Evolutionary conservation across 73 alveolate genomes (phyloP).

Genomic region (Tetrahymena malaccensis): DNA sequence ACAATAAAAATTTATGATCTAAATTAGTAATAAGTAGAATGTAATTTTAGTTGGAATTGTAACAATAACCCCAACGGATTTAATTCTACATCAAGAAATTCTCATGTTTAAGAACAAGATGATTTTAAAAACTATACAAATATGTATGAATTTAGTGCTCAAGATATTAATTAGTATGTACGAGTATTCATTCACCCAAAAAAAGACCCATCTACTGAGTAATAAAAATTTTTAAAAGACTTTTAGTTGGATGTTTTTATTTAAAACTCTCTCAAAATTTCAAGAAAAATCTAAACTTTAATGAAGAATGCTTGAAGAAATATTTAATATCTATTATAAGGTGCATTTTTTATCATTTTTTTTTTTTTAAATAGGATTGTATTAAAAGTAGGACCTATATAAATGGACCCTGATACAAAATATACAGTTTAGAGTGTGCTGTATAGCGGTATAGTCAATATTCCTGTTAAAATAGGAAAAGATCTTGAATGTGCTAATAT

Average conservation of each 20-base stretch:
- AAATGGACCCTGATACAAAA: background rate
- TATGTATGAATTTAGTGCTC: background rate
- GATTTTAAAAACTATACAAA: background rate
- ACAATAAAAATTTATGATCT: background rate
- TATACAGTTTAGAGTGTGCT: background rate
- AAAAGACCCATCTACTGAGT: background rate
- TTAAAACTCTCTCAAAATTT: no score
- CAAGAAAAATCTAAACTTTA: background rate
- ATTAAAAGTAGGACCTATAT: background rate
- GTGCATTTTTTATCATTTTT: background rate
- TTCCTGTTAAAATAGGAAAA: background rate
- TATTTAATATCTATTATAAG: background rate
- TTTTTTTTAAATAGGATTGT: background rate
- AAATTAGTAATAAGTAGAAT: background rate
- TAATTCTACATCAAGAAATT: background rate
- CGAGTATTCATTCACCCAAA: background rate
- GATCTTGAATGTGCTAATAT: background rate
- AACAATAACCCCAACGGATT: background rate
- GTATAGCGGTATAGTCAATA: background rate
- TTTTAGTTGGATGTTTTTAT: no score
- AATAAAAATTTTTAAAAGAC: background rate
- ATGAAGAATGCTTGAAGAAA: background rate
- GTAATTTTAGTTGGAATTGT: background rate
- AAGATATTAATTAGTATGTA: background rate
- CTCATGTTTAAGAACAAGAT: background rate